These are phyloP conservation scores for Dryadomyces quercus-mongolicae DNA, from an alignment of 2,329 filamentous ascomycete species.

Conservation along the genomic window DNA sequence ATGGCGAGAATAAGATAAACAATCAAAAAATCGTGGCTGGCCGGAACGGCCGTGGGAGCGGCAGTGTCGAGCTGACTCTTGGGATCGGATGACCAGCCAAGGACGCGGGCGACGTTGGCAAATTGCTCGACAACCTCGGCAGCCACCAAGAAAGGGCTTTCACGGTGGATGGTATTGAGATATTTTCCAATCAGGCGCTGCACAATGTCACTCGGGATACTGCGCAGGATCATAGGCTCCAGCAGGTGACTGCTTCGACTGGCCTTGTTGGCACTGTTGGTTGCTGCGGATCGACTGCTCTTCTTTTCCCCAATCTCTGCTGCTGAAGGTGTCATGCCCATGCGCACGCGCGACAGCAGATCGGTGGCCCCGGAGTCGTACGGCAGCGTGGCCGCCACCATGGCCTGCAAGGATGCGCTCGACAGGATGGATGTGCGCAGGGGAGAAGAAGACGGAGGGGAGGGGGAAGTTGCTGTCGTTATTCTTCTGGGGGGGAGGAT, in stretches of 20 bases:
- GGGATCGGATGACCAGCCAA: slow-evolving; percentile 7
- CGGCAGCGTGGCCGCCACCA: slow-evolving; percentile 18
- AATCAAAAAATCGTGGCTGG: slow-evolving; percentile 19
- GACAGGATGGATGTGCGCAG: slow-evolving; percentile 15
- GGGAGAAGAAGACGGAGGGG: not conserved
- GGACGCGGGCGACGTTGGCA: slow-evolving; percentile 6
- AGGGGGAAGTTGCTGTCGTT: not conserved
- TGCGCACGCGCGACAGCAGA: slow-evolving; percentile 18
- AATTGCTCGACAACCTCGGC: slow-evolving; percentile 18
- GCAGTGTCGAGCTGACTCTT: slow-evolving; percentile 8
- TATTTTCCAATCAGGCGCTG: slow-evolving; percentile 19
- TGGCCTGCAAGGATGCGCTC: slow-evolving; percentile 16
- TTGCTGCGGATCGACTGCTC: not conserved
- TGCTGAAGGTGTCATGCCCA: slow-evolving; percentile 20
- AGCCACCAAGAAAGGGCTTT: slow-evolving; percentile 17
- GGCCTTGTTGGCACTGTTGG: not conserved
- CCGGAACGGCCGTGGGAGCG: slow-evolving; percentile 6
- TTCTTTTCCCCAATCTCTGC: slow-evolving; percentile 5
- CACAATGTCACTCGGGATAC: slow-evolving; percentile 11
- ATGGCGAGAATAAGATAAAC: slow-evolving; percentile 21
- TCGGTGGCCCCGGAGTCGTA: slow-evolving; percentile 18
- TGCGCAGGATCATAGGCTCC: slow-evolving; percentile 5
- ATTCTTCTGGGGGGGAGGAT: not conserved
- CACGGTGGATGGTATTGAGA: slow-evolving; percentile 17
- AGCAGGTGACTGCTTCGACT: not conserved